Evolutionary conservation across 371 early-diverging fungal genomes (phyloP).

Genomic region (Umbelopsis sp.): DNA sequence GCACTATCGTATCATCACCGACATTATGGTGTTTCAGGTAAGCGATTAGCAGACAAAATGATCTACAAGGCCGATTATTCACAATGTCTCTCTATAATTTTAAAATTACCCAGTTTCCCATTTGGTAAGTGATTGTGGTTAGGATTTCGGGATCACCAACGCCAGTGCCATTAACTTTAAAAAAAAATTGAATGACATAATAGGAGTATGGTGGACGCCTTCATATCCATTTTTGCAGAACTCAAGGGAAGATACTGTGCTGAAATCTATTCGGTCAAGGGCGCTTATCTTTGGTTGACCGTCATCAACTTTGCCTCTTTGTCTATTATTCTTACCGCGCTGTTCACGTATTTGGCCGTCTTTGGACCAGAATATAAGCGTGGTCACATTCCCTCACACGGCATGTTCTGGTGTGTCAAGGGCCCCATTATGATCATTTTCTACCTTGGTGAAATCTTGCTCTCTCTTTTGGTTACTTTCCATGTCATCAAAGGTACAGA

Average conservation of each 20-base stretch:
- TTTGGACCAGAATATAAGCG: constrained; percentile 46
- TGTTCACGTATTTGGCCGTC: constrained; percentile 51
- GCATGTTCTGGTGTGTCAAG: constrained; percentile 61
- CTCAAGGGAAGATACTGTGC: constrained; percentile 49
- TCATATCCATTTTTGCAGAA: constrained; percentile 46
- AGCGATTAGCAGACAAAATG: background rate
- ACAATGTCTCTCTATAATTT: background rate
- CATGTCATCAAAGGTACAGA: constrained; percentile 46
- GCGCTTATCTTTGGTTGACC: constrained; percentile 47
- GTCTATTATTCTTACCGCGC: constrained; percentile 45
- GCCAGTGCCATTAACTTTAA: background rate
- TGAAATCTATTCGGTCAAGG: constrained; percentile 38
- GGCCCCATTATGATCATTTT: constrained; percentile 55
- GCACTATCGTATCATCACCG: constrained; percentile 29
- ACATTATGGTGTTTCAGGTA: constrained; percentile 25
- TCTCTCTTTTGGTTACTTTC: constrained; percentile 32
- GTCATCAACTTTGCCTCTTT: constrained; percentile 50
- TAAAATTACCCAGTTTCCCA: constrained; percentile 21
- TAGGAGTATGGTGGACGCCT: constrained; percentile 49
- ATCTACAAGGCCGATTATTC: background rate
- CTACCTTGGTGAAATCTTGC: constrained; percentile 46
- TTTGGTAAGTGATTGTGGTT: constrained; percentile 21
- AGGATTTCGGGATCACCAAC: background rate
- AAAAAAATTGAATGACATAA: background rate
- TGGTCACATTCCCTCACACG: constrained; percentile 43